Evolutionary conservation across 2,329 filamentous ascomycete species (phyloP).

Genomic region (Colletotrichum chlorophyti): DNA sequence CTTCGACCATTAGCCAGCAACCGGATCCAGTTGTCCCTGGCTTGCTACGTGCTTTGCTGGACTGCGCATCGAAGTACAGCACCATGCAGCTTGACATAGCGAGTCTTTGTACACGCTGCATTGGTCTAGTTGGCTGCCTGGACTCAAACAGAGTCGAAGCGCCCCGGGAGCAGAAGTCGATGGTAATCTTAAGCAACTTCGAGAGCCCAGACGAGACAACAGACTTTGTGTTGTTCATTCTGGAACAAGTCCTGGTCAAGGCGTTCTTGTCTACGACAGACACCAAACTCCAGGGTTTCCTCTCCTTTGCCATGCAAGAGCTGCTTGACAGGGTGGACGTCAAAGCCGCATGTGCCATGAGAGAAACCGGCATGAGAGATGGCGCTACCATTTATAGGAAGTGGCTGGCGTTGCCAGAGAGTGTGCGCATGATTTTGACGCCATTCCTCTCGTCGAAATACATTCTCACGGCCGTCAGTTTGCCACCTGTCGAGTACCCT

Average conservation of each 20-base stretch:
- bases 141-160: slow-evolving; percentile 90
- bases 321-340: slow-evolving; percentile 81
- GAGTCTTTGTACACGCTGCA: slow-evolving; percentile 77
- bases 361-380: slow-evolving; percentile 48
- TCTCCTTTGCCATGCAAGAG: slow-evolving; percentile 95
- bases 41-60: slow-evolving; percentile 80
- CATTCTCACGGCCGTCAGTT: slow-evolving; percentile 68
- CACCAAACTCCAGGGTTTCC: slow-evolving; percentile 84
- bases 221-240: slow-evolving; percentile 83
- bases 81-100: slow-evolving; percentile 71
- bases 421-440: slow-evolving; percentile 79
- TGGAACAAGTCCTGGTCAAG: slow-evolving; percentile 88
- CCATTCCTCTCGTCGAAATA: slow-evolving; percentile 91
- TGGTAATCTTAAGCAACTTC: slow-evolving; percentile 90
- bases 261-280: slow-evolving; percentile 92
- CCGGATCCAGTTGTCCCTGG: slow-evolving; percentile 76
- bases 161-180: slow-evolving; percentile 78
- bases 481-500: slow-evolving; percentile 71
- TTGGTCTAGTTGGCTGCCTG: slow-evolving; percentile 89
- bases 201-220: slow-evolving; percentile 77
- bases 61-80: slow-evolving; percentile 84
- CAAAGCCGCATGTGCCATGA: slow-evolving; percentile 57
- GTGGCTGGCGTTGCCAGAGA: slow-evolving; percentile 81
- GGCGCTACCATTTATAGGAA: slow-evolving; percentile 70
- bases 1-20: slow-evolving; percentile 81